A percentile compares a stretch with the other conserved stretches of the same genome.
These are phyloP conservation scores for Trametopsis cervina DNA, from an alignment of 768 basidiomycete species.

Conservation along the genomic window DNA sequence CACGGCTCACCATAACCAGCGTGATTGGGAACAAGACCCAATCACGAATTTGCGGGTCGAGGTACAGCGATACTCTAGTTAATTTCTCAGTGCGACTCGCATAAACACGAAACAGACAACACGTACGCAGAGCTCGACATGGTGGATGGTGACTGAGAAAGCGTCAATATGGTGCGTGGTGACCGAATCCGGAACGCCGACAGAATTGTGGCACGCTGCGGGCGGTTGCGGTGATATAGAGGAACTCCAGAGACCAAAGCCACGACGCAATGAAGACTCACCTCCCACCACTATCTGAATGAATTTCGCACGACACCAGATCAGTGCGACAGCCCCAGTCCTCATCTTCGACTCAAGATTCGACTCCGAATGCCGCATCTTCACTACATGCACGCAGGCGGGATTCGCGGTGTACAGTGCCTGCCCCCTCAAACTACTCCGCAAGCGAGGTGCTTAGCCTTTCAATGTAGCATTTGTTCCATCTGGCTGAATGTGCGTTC, in stretches of 20 bases:
- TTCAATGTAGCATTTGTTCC: constrained; percentile 9
- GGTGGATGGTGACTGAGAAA: constrained; percentile 6
- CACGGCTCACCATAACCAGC: constrained; percentile 77
- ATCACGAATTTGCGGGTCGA: constrained; percentile 94
- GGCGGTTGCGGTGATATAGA: neutral
- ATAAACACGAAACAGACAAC: neutral
- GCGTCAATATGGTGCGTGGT: neutral
- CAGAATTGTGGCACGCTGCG: neutral
- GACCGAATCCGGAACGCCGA: neutral
- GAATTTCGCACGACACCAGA: constrained; percentile 84
- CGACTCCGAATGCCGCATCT: constrained; percentile 74
- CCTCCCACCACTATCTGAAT: constrained; percentile 32
- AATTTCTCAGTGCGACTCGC: neutral
- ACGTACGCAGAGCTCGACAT: constrained; percentile 27
- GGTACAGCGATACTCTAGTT: constrained; percentile 49
- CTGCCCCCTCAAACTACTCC: constrained; percentile 68
- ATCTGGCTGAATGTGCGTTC: constrained; percentile 5
- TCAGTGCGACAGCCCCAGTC: constrained; percentile 68
- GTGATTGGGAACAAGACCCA: constrained; percentile 96
- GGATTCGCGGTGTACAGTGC: constrained; percentile 82
- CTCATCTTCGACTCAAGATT: constrained; percentile 74
- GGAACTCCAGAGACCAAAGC: too few relatives aligned
- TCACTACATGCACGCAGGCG: constrained; percentile 70
- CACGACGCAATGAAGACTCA: neutral
- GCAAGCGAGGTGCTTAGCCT: constrained; percentile 62